Percentiles rank a stretch among this genome's conserved stretches.
Evolutionary conservation across 352 stramenopile genomes (phyloP).

Genomic region (Phytophthora quininea): DNA sequence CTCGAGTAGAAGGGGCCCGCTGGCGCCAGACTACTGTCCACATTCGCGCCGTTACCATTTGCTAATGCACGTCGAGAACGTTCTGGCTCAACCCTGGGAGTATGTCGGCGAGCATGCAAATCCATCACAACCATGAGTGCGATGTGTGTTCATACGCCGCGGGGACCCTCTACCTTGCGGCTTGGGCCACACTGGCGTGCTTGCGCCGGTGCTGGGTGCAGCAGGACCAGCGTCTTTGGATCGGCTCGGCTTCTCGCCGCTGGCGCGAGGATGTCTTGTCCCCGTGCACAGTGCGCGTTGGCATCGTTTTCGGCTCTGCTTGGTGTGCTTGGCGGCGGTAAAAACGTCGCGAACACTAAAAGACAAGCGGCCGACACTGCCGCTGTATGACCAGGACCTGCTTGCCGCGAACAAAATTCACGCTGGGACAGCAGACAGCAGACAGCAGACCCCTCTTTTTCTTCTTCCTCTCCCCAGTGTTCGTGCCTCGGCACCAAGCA

Average conservation of each 20-base stretch:
- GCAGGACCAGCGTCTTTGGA: constrained; percentile 16
- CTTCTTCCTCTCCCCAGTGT: too few relatives aligned
- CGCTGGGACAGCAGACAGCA: too few relatives aligned
- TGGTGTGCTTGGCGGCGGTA: not conserved
- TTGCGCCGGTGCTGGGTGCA: constrained; percentile 31
- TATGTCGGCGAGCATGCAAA: constrained; percentile 10
- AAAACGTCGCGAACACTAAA: not conserved
- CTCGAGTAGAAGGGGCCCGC: constrained; percentile 64
- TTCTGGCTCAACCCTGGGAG: constrained; percentile 26
- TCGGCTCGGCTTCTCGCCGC: not conserved
- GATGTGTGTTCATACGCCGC: too few relatives aligned
- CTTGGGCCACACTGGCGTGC: constrained; percentile 26
- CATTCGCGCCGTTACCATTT: constrained; percentile 18
- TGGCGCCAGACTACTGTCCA: constrained; percentile 20
- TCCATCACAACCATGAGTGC: not conserved
- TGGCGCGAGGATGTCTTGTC: constrained; percentile 3
- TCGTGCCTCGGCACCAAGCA: too few relatives aligned
- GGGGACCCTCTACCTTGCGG: too few relatives aligned
- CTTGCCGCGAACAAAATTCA: too few relatives aligned
- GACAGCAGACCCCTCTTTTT: too few relatives aligned
- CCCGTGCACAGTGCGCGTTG: not conserved
- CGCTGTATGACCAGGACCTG: too few relatives aligned
- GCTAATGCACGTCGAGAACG: constrained; percentile 30
- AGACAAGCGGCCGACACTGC: not conserved
- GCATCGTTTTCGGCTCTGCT: not conserved